These are phyloP conservation scores for Hypoxylon fuscum DNA, from an alignment of 495 filamentous ascomycete genomes.

Conservation along the genomic window DNA sequence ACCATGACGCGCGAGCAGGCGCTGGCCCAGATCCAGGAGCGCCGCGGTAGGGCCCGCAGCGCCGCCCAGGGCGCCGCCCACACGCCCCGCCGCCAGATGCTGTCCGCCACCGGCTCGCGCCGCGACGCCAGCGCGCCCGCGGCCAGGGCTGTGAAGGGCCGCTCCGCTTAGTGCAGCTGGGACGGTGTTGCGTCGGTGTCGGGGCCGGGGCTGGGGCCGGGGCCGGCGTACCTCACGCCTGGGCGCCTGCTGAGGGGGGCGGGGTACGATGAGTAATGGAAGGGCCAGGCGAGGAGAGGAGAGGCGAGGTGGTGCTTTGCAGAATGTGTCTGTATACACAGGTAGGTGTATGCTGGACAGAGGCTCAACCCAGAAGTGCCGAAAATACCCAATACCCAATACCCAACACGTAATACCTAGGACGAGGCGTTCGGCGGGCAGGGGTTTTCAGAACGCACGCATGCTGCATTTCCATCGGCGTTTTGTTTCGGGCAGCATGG, in stretches of 20 bases:
- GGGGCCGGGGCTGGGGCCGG: no score
- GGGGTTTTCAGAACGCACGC: conserved; percentile 6
- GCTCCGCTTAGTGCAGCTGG: conserved; percentile 15
- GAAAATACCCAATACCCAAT: no score
- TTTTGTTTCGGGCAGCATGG: conserved; percentile 4
- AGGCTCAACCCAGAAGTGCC: no score
- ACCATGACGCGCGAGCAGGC: conserved; percentile 67
- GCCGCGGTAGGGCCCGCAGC: conserved; percentile 59
- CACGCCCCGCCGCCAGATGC: conserved; percentile 55
- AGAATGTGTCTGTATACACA: neutral
- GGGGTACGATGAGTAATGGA: no score
- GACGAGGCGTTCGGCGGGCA: conserved; percentile 18
- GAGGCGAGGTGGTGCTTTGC: no score
- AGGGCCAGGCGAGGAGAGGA: no score
- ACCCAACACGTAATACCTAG: neutral
- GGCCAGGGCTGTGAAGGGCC: conserved; percentile 37
- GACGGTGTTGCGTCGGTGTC: no score
- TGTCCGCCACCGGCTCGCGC: conserved; percentile 41
- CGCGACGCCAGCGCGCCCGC: conserved; percentile 57
- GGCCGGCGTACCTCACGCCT: no score
- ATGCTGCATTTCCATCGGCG: conserved; percentile 33
- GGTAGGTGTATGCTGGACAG: no score
- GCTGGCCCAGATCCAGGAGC: conserved; percentile 63
- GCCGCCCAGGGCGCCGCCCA: conserved; percentile 50
- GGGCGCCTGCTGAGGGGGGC: no score